phyloP scores from a whole-genome alignment of 1,139 yeast species.

The Kodamaea anthophila region DNA sequence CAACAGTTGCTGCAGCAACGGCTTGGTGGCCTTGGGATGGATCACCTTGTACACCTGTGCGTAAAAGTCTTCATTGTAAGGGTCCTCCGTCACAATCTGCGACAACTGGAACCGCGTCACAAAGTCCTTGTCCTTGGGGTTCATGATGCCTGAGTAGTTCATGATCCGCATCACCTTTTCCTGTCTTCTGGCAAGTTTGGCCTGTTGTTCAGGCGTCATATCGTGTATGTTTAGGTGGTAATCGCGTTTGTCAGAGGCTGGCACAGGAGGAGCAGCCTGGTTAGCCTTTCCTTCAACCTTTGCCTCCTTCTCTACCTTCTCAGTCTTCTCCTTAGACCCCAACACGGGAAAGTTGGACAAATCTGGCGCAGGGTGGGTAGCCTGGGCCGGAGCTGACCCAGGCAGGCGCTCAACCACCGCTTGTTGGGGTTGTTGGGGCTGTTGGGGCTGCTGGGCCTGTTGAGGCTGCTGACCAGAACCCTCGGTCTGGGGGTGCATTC shows the following conservation, averaged over 20 bases:
- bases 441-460: slow-evolving; percentile 13
- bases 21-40: slow-evolving; percentile 49
- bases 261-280: slow-evolving; percentile 2
- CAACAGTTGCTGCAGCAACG: slow-evolving; percentile 20
- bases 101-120: slow-evolving; percentile 91
- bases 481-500: slow-evolving; percentile 9
- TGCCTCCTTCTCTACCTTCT: slow-evolving; percentile 10
- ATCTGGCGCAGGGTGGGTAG: slow-evolving; percentile 29
- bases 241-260: slow-evolving; percentile 9
- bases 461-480: slow-evolving; percentile 12
- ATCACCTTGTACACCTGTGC: slow-evolving; percentile 90
- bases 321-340: slow-evolving; percentile 33
- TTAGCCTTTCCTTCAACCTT: slow-evolving; percentile 8
- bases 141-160: slow-evolving; percentile 89
- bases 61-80: slow-evolving; percentile 93
- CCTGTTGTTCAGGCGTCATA: slow-evolving; percentile 44
- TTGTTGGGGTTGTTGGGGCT: slow-evolving; percentile 9
- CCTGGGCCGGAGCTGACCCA: background rate
- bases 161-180: slow-evolving; percentile 75
- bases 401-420: slow-evolving; percentile 5
- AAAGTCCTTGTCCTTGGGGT: slow-evolving; percentile 93
- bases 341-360: slow-evolving; percentile 47
- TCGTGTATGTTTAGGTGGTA: slow-evolving; percentile 30
- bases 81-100: slow-evolving; percentile 95
- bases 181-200: slow-evolving; percentile 61